A percentile compares a stretch with the other conserved stretches of the same genome.
Conservation (phyloP, 2,329 filamentous ascomycete genomes). For the Amylocarpus encephaloides region DNA sequence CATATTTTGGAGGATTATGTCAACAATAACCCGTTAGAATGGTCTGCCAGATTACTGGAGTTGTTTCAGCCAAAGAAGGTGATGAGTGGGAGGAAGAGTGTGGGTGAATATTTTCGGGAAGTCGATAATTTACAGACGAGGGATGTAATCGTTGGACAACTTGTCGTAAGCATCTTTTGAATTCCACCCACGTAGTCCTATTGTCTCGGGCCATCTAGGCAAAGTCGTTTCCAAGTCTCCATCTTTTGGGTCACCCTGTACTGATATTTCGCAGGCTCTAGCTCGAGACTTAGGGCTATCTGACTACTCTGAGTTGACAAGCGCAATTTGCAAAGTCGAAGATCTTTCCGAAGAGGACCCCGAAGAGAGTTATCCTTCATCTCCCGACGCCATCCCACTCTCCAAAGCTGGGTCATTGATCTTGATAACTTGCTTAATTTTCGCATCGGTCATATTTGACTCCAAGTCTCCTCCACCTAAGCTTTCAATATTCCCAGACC, state of each 20-base stretch:
- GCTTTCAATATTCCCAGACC: slow-evolving; percentile 55
- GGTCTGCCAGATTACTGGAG: slow-evolving; percentile 62
- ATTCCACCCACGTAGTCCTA: not conserved
- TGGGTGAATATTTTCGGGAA: slow-evolving; percentile 58
- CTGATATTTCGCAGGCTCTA: slow-evolving; percentile 25
- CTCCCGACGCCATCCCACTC: slow-evolving; percentile 47
- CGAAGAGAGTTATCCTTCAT: slow-evolving; percentile 41
- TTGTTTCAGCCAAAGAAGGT: slow-evolving; percentile 58
- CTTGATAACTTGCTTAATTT: slow-evolving; percentile 55
- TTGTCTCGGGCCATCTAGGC: not conserved
- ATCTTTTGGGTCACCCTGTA: not conserved
- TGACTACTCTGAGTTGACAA: slow-evolving; percentile 37
- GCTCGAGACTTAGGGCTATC: slow-evolving; percentile 54
- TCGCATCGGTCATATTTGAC: slow-evolving; percentile 55
- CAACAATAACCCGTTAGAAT: slow-evolving; percentile 52
- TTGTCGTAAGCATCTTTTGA: slow-evolving; percentile 48
- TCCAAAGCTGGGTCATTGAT: slow-evolving; percentile 54
- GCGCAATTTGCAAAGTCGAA: slow-evolving; percentile 41
- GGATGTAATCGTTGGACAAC: slow-evolving; percentile 63
- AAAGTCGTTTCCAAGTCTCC: not conserved
- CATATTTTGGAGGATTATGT: slow-evolving; percentile 71
- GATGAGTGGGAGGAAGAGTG: slow-evolving; percentile 54
- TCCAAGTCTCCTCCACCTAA: slow-evolving; percentile 47
- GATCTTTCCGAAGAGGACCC: slow-evolving; percentile 35
- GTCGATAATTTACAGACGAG: slow-evolving; percentile 54